Evolutionary conservation across 306 rosid genomes (phyloP), one percentile per base, ranked within the genome.

Genomic region (Acacia confusa): DNA sequence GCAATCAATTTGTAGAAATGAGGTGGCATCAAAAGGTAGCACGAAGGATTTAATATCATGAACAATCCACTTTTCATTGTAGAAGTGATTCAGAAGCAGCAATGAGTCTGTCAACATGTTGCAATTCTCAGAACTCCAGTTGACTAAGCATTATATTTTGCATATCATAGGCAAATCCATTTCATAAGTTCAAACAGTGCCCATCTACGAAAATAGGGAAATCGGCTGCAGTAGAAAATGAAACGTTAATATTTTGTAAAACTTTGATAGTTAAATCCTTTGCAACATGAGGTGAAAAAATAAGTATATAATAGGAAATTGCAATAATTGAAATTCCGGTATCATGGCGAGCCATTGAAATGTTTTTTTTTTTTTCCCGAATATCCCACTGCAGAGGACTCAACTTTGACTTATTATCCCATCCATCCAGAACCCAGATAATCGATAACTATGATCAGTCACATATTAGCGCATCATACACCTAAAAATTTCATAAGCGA

Each of bases 11-110:
- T 88, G 82, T 66, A 80, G 84, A 80, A 78, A 61, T 78, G 70
- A 72, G 72, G 64, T 65, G 27, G 75, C 68, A 72, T 83, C 81
- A 86, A 66, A 75, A 75, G 67, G 86, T 66, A 84, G 91, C 86
- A 83, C 67, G 85, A 65, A 89, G 87, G 70, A 86, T 83, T 86
- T 75, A 72, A 75, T 68, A 71, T 85, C 85, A 65, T 82, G 82
- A 81, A 87, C 41, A 86, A 84, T 76, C 88, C 89, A 86, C 82
- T 85, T 86, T 70, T 87, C 91, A 68, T 80, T 69, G 83, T 75
- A 79, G 80, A 82, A 81, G 84, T 13, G 78, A 81, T 83, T 84
- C 64, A 65, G 75, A 80, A 65, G 85, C 79, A 77, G 82, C 57
- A 69, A 82, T 67, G 69, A 75, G 75, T 84, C 81, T 76, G 76